These are phyloP conservation scores for Ettlia oleoabundans DNA, from an alignment of 139 green algal species.

Conservation along the genomic window DNA sequence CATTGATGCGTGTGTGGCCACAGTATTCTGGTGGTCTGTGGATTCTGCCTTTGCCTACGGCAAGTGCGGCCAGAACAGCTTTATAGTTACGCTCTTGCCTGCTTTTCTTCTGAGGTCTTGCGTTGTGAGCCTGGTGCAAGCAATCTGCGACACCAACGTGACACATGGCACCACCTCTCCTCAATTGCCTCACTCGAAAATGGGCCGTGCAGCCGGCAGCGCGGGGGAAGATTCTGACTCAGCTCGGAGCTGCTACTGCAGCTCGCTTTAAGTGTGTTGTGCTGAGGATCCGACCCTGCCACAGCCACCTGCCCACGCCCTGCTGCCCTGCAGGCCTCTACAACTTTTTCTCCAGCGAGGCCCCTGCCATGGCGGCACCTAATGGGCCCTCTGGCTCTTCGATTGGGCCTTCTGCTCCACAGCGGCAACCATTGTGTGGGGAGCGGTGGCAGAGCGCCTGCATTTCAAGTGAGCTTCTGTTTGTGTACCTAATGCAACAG, in stretches of 20 bases:
- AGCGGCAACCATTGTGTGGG: constrained; percentile 59
- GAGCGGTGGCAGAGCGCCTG: constrained; percentile 54
- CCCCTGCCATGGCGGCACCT: not conserved
- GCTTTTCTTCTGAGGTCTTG: too few species aligned
- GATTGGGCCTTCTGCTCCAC: constrained; percentile 53
- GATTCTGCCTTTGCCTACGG: constrained; percentile 76
- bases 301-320: too few species aligned
- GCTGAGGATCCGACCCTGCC: too few species aligned
- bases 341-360: constrained; percentile 26
- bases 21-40: constrained; percentile 60
- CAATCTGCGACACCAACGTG: not conserved
- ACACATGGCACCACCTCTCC: not conserved
- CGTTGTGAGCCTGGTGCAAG: too few species aligned
- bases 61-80: constrained; percentile 34
- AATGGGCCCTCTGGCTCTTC: constrained; percentile 41
- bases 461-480: constrained; percentile 29
- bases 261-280: too few species aligned
- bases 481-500: not conserved
- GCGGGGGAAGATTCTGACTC: too few species aligned
- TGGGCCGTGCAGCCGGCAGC: too few species aligned
- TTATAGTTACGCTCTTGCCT: too few species aligned
- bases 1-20: constrained; percentile 29
- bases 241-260: too few species aligned
- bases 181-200: too few species aligned
- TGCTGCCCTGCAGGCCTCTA: not conserved